Evolutionary conservation across 345 rosid species (phyloP).

Genomic region (Toxicodendron radicans): DNA sequence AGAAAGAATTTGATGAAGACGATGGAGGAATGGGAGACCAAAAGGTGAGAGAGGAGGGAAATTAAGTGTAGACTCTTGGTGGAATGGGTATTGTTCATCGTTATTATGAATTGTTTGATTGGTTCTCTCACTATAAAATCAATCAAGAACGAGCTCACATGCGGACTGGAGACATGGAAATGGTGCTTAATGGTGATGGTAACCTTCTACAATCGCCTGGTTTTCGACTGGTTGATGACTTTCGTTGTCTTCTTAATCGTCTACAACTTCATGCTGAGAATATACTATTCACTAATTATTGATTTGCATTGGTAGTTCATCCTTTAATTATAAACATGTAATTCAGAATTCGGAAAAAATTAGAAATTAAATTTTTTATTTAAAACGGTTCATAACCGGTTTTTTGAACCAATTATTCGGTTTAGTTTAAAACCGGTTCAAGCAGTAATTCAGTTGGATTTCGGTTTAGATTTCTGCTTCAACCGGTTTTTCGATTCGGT

Average conservation of each 20-base stretch:
- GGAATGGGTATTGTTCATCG: slow-evolving; percentile 38
- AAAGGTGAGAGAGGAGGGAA: slow-evolving; percentile 19
- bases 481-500: no score
- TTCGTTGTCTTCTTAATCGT: slow-evolving; percentile 38
- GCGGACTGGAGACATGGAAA: slow-evolving; percentile 48
- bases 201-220: slow-evolving; percentile 40
- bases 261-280: slow-evolving; percentile 40
- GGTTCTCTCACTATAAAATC: slow-evolving; percentile 33
- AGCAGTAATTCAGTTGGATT: no score
- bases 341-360: no score
- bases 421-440: no score
- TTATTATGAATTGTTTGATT: slow-evolving; percentile 38
- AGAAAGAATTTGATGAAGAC: slow-evolving; percentile 1
- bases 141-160: slow-evolving; percentile 9
- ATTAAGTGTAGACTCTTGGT: slow-evolving; percentile 27
- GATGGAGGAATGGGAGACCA: neutral
- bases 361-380: no score
- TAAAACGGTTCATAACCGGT: no score
- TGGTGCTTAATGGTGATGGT: slow-evolving; percentile 53
- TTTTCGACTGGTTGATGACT: slow-evolving; percentile 35
- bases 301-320: no score
- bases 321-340: no score
- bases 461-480: no score
- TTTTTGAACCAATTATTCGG: no score
- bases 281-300: no score